Evolutionary conservation across 1,284 basidiomycete species (phyloP), one percentile per base, ranked within the genome.

Genomic region (Vanrija humicola): DNA sequence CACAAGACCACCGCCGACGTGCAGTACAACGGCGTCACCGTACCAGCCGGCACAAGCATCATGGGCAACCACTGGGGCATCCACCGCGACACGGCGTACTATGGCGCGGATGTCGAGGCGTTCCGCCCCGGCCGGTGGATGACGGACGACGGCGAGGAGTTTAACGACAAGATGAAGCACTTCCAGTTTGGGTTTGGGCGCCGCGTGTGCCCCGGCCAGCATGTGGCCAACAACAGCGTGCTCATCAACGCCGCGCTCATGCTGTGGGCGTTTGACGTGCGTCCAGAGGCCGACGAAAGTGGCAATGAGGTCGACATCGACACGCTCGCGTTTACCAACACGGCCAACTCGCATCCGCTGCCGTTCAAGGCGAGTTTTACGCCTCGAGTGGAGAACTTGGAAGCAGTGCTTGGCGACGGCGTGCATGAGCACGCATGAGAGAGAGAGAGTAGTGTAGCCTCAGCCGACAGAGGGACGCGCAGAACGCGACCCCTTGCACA

Each of bases 211-310:
- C 68, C 73, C n/a, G 77, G 76, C 6, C 58, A 69, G 29, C 68
- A 78, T 42, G 64, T 78, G 5, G 77, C 76, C 18, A 69, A 70
- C 50, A 63, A 72, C 38, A 69, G 67, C 4, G 57, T 77, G 23
- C 64, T 67, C 48, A 75, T 77, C 59, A 72, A 69, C 43, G 52
- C 66, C 1, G 73, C 76, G 0, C 58, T 61, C 39, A 52, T 75
- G 25, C 64, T 75, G 1, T 77, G 76, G 76, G 65, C 71, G 9
- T 70, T 72, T 51, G 51, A 70, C 28, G 66, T 77, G 21, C 26
- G 14, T 5, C 23, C 40, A 6, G 26, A 29, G 14, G 7, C 1
- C 48, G 64, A 43, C 48, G 42, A 10, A 54, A 53, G 21, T 28
- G 28, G 28, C 28, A 28, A 28, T 6, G 28, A 28, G 28, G 65